Evolutionary conservation across 805 yeast species (phyloP), one percentile per base, ranked within the genome.

Genomic region (Cyberlindnera bimundalis): DNA sequence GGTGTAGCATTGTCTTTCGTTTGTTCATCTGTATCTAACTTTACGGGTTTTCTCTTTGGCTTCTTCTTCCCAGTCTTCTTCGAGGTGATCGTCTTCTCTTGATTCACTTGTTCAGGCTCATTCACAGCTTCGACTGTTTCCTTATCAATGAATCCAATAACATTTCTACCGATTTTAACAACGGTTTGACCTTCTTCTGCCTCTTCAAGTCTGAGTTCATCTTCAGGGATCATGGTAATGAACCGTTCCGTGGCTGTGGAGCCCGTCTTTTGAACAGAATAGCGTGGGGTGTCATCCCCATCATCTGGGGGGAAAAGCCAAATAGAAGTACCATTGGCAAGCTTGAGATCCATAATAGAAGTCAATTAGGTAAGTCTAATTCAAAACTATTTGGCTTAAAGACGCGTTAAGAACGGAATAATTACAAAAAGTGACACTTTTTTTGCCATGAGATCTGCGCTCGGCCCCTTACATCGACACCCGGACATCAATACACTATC

Each of bases 251-350:
- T 40, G n/a, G 19, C 20, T 21, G 14, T 5, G 15, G 20, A 0
- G 42, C 29, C 14, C 10, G 33, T 12, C 30, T 29, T 33, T 31
- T 46, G 55, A 2, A 57, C 35, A 4, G 59, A 58, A 32, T 58
- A 58, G 16, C 60, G 46, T 1, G 62, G 61, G 4, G 46, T 46
- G 33, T 56, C 61, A 4, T 55, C 53, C 1, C 35, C 47, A 9
- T 47, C 52, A 14, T 58, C 61, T 1, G 59, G 56, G 4, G 61
- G 58, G 47, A 57, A 57, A 33, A 54, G 55, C 49, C 51, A 47
- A 13, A 58, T 27, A 1, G 13, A 15, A 2, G 35, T 18, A 17
- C 33, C 44, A 16, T 32, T 35, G 21, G 33, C 18, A 6, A 40
- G 40, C 3, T 18, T 5, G 13, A 40, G 37, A 5, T 17, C 28